Base-by-base conservation (phyloP, 2,329 filamentous ascomycete species). In the Cylindrodendrum hubeiense region DNA sequence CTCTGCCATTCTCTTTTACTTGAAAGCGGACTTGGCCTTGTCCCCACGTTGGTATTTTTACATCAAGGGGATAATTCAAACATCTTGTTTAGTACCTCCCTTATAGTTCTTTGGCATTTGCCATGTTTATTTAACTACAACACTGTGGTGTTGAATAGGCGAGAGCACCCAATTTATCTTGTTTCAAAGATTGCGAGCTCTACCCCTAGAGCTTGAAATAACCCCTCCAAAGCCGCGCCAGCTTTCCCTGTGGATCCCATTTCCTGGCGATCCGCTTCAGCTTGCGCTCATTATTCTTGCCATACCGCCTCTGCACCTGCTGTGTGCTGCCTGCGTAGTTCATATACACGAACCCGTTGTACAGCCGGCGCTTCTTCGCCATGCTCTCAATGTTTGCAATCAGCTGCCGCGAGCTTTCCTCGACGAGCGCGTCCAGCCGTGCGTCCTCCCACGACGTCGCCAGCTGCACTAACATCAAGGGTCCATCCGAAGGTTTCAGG, bases 161-260 rank as follows among this genome's bases (percentile, higher is more conserved):
- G 12, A 37, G 15, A 37, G 2, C 34, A 5, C 34, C 34, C 34
- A 37, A 37, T 37, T 37, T 5, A 8, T 39, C 17, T 19, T 5
- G 37, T 39, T 7, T 39, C n/a, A 8, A 82, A 13, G 83, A 86
- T 85, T 55, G 83, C 83, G 1, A 83, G 83, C 12, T 44, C 12
- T 55, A 59, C 12, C 13, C 53, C n/a, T 50, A 12, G 8, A 50
- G 60, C 26, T 56, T 67, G 21, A 68, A 68, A 44, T 56, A 60
- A 4, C 64, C 65, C 5, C 26, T 46, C 30, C 66, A 65, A 7
- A 67, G 24, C 10, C 22, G 5, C 10, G 61, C 58, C 28, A 66
- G 52, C 8, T 63, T 60, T 26, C 55, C 47, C 13, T 50, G 26
- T 2, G 47, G 58, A 34, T 67, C 65, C 15, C 55, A 67, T 37